Base-by-base conservation (phyloP, 176 grass and related monocot genomes). In the Saccharum officinarum region DNA sequence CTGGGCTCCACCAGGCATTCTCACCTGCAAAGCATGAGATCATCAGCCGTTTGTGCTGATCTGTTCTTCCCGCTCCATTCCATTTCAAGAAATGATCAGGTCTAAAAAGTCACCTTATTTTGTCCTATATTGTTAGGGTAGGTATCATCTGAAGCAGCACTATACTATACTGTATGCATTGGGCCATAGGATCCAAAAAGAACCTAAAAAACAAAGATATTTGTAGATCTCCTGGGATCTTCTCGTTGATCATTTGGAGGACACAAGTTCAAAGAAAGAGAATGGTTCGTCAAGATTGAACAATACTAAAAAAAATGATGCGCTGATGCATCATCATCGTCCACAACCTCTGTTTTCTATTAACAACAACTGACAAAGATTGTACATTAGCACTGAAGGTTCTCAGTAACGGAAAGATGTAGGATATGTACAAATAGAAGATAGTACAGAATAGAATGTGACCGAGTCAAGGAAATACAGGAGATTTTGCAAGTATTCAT, bases 1-100 rank as follows among this genome's bases (percentile, higher is more conserved):
- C 2, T 67, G 54, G 60, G 57, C 57, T 33, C 59, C 44, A 75
- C 20, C 8, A 60, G 55, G 37, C 57, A 36, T 13, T 77, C n/a
- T 52, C 12, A 78, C 54, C 50, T n/a, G 40, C 17, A 64, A 78
- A 78, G 73, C 54, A 88, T n/a, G n/a, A n/a, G n/a, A n/a, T 46
- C 31, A 52, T 22, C 7, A 64, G 69, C 10, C 26, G 63, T 30
- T n/a, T 14, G 28, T 0, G 72, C 14, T 52, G 45, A 5, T 73
- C 14, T 7, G 14, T 20, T 75, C 49, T 69, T 62, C 68, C 64
- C 1, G 28, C 42, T 83, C 18, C 73, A 73, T 66, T 88, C 36
- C 11, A 54, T 73, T 34, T 34, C 54, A 66, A 55, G 67, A 79
- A 79, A 66, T 84, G 55, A 61, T 59, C 18, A 76, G 45, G 71